A percentile compares a stretch with the other conserved stretches of the same genome.
Conservation (phyloP, 108 stramenopile genomes). For the Conticribra weissflogii region DNA sequence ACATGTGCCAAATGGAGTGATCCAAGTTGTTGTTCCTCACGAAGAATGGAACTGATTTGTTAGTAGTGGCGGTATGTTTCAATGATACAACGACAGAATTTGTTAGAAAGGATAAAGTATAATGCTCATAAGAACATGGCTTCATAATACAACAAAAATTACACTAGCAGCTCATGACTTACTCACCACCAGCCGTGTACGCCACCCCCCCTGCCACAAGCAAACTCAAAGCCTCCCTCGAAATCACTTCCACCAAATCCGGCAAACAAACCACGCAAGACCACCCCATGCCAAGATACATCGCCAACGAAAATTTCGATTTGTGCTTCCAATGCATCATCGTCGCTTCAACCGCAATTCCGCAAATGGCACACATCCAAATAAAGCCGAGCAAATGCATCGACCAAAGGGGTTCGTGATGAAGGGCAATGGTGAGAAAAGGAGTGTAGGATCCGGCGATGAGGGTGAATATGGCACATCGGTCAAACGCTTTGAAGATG, state of each 20-base stretch:
- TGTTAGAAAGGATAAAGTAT: not conserved
- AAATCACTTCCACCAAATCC: slow-evolving; percentile 54
- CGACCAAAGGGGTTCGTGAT: slow-evolving; percentile 66
- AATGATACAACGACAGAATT: too few relatives aligned
- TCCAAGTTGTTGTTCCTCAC: slow-evolving; percentile 85
- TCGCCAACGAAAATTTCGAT: slow-evolving; percentile 58
- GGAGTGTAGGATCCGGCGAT: slow-evolving; percentile 98
- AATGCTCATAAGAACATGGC: too few relatives aligned
- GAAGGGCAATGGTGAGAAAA: slow-evolving; percentile 80
- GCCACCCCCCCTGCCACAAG: slow-evolving; percentile 79
- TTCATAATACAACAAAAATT: too few relatives aligned
- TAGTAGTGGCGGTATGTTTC: not conserved
- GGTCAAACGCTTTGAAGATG: slow-evolving; percentile 86
- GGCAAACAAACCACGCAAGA: slow-evolving; percentile 63
- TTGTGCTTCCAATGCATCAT: slow-evolving; percentile 61
- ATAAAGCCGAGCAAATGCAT: slow-evolving; percentile 71
- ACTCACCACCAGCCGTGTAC: slow-evolving; percentile 76
- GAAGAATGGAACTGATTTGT: slow-evolving; percentile 63
- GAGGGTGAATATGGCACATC: slow-evolving; percentile 94
- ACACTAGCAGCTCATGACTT: too few relatives aligned
- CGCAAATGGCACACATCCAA: slow-evolving; percentile 80
- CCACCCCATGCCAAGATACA: slow-evolving; percentile 93
- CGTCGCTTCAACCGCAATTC: slow-evolving; percentile 73
- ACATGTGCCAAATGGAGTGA: slow-evolving; percentile 86
- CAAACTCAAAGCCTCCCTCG: slow-evolving; percentile 46